phyloP scores from a whole-genome alignment of 169 alveolate genomes.

The Babesia bigemina region DNA sequence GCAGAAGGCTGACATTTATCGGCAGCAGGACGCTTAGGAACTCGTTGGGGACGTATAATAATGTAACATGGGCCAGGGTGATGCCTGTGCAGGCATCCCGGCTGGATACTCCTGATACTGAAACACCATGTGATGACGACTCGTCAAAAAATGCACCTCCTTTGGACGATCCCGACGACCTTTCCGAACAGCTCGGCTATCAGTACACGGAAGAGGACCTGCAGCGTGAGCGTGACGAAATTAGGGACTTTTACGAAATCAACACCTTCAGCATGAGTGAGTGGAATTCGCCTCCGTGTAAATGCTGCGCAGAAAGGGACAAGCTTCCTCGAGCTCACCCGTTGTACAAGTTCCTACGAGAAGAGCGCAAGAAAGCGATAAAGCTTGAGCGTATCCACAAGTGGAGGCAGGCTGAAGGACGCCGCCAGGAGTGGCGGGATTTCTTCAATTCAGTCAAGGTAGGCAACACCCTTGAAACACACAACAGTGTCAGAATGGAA shows the following conservation, averaged over 20 bases:
- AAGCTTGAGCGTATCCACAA: constrained; percentile 49
- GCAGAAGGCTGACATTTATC: constrained; percentile 18
- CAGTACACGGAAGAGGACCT: constrained; percentile 57
- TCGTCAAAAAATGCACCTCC: too few species aligned
- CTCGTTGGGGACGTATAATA: too few species aligned
- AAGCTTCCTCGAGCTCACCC: constrained; percentile 69
- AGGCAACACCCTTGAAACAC: neutral
- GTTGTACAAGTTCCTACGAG: constrained; percentile 57
- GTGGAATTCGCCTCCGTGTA: neutral
- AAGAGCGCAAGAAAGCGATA: constrained; percentile 56
- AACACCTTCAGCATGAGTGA: constrained; percentile 61
- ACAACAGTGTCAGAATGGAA: constrained; percentile 66
- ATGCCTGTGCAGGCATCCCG: too few species aligned
- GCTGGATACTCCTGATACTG: too few species aligned
- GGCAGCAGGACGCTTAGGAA: neutral
- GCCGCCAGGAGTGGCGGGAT: constrained; percentile 67
- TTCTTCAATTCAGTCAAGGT: constrained; percentile 64
- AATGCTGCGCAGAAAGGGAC: constrained; percentile 36
- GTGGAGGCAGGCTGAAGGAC: constrained; percentile 41
- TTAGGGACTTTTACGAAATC: constrained; percentile 33
- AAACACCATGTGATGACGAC: too few species aligned
- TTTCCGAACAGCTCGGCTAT: constrained; percentile 44
- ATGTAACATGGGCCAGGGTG: too few species aligned
- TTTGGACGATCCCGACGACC: constrained; percentile 9
- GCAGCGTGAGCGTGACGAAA: constrained; percentile 53